Base-by-base conservation (phyloP, 805 yeast species). In the Novakomyces olei region DNA sequence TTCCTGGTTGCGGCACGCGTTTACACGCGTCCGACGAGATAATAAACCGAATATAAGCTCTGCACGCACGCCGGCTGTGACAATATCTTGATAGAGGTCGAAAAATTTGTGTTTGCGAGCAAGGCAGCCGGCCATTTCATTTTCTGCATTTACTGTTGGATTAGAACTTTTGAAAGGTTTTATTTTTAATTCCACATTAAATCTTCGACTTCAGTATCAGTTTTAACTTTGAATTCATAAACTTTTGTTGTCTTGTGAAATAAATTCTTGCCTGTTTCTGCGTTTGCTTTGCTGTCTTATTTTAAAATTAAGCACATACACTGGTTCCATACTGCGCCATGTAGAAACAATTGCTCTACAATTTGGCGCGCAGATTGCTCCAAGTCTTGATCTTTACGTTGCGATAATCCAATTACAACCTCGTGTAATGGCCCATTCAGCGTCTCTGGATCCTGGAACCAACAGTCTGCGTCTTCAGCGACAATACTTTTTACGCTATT, bases 51-150 rank as follows among this genome's bases (percentile, higher is more conserved):
- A 57, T 15, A 83, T 54, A 25, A 83, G 58, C 49, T 83, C 95
- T 0, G 94, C 88, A 37, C 92, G 61, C 1, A 79, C 85, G 28
- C 96, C 96, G 1, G 94, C 93, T 37, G 68, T 72, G 1, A 83
- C 77, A 29, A 67, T 47, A 32, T 55, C 43, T 10, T 51, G 46
- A 42, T 68, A 69, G 25, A 76, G 54, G 16, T 54, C 53, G 4
- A 57, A 48, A 48, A 59, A 53, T 3, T 45, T 42, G 32, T 75
- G 55, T 30, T 69, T 64, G 24, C 62, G 51, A 16, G 83, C 58
- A 5, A 81, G 62, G 50, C 92, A 83, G 2, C 92, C 96, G 0
- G 94, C 80, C 0, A 94, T 78, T 39, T 72, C 71, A 41, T 68
- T 10, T 22, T 22, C 10, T 12, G 19, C 14, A 12, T 22, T 12